Conservation (phyloP, 1,284 basidiomycete genomes). For the Leccinum fallax region DNA sequence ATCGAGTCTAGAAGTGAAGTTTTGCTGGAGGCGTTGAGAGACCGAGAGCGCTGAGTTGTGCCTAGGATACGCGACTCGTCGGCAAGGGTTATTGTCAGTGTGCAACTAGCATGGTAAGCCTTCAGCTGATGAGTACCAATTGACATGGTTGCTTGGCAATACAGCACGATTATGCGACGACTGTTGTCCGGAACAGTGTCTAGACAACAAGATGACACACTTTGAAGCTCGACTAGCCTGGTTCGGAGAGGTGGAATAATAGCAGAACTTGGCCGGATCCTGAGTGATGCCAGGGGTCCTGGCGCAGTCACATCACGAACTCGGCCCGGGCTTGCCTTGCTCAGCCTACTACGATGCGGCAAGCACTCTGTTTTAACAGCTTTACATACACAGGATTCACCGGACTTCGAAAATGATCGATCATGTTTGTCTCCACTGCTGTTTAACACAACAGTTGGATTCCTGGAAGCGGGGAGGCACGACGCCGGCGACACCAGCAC, state of each 20-base stretch:
- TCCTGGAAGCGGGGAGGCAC: not conserved
- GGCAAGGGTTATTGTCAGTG: not conserved
- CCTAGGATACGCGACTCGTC: not conserved
- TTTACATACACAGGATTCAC: not conserved
- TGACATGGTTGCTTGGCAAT: not conserved
- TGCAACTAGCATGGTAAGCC: not conserved
- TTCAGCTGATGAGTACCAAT: not conserved
- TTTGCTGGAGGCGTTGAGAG: not conserved
- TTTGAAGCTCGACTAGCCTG: not conserved
- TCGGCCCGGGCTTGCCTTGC: no score
- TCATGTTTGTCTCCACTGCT: constrained; percentile 8
- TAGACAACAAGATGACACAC: not conserved
- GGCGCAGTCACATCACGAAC: no score
- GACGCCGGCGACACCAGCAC: not conserved
- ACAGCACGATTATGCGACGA: constrained; percentile 2
- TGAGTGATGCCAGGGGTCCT: not conserved
- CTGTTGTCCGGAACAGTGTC: not conserved
- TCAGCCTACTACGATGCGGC: not conserved
- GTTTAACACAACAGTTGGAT: not conserved
- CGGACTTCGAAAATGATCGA: constrained; percentile 1
- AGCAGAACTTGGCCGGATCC: not conserved
- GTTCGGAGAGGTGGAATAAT: not conserved
- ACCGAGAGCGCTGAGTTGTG: not conserved
- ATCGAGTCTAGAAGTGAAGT: not conserved
- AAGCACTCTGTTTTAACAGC: not conserved